A percentile compares a stretch with the other conserved stretches of the same genome.
Evolutionary conservation across 306 rosid species (phyloP).

Genomic region (Rosa multiflora): DNA sequence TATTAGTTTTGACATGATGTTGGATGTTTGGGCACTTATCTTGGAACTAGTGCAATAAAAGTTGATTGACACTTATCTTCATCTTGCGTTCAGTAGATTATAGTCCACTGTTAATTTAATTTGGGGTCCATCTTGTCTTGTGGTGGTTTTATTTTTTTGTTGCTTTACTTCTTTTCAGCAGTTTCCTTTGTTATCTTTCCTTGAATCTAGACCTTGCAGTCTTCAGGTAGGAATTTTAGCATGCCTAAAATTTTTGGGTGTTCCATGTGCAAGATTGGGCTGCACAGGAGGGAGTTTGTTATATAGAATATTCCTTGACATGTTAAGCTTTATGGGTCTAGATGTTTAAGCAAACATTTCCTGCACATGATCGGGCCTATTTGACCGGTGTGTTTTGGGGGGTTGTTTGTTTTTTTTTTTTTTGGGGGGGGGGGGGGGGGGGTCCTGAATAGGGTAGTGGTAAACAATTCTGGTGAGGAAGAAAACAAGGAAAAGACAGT

Average conservation of each 20-base stretch:
- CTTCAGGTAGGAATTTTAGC: background rate
- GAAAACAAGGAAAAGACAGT: too few species aligned
- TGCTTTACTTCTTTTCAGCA: background rate
- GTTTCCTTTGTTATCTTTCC: background rate
- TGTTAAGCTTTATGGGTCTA: background rate
- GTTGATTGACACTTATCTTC: background rate
- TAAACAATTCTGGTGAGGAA: too few species aligned
- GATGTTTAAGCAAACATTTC: background rate
- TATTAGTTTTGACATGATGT: background rate
- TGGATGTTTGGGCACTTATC: background rate
- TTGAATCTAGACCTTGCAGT: background rate
- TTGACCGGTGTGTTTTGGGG: background rate
- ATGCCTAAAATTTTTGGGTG: background rate
- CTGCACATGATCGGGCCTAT: background rate
- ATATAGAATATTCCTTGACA: background rate
- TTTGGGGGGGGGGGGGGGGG: too few species aligned
- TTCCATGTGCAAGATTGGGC: background rate
- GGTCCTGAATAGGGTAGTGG: too few species aligned
- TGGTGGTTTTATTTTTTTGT: background rate
- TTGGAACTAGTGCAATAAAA: background rate
- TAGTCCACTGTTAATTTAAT: background rate
- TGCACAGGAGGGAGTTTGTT: background rate
- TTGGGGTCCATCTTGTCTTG: background rate
- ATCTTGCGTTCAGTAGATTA: background rate
- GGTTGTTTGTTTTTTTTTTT: too few species aligned